Evolutionary conservation across 2,329 filamentous ascomycete species (phyloP), one percentile per base, ranked within the genome.

Genomic region (Penicillium olsonii): DNA sequence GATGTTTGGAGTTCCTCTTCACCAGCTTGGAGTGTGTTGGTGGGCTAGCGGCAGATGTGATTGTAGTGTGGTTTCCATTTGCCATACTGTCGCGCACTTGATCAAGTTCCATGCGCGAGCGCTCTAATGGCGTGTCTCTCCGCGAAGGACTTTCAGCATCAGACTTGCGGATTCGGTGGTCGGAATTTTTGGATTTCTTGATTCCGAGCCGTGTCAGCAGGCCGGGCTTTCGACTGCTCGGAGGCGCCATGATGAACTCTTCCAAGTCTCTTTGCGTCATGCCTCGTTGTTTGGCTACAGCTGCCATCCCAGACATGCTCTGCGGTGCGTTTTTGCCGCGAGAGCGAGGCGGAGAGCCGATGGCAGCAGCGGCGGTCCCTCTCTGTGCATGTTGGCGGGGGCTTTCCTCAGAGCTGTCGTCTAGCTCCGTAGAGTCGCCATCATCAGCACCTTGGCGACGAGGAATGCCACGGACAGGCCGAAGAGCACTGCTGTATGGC

Each of bases 81-180:
- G 51, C 45, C 50, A 48, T 43, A 26, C 40, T 38, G 39, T 59
- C 59, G 12, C 61, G 63, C 29, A 61, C 24, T 24, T 59, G 64
- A 22, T 68, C 64, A 14, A 68, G 73, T 62, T 86, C 78, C 6
- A 75, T 72, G n/a, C 72, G 64, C 54, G 75, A 81, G 26, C 83
- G 77, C 65, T 88, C 84, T 1, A 87, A 72, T 17, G 75, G 78
- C 0, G 83, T 86, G 55, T 88, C 85, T 43, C 79, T 76, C 9
- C 84, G 75, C 1, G 84, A 83, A 2, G 80, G 79, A 55, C 79
- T 85, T 56, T 87, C 84, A 11, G 69, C 61, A 18, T 79, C 78
- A 1, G 73, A 68, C 31, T 83, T 82, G 26, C 79, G 75, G 17
- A 86, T 82, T 14, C 56, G 48, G 24, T 64, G 61, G 7, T 65